Evolutionary conservation across 768 basidiomycete species (phyloP), one percentile per base, ranked within the genome.

Genomic region (Suillus tomentosus): DNA sequence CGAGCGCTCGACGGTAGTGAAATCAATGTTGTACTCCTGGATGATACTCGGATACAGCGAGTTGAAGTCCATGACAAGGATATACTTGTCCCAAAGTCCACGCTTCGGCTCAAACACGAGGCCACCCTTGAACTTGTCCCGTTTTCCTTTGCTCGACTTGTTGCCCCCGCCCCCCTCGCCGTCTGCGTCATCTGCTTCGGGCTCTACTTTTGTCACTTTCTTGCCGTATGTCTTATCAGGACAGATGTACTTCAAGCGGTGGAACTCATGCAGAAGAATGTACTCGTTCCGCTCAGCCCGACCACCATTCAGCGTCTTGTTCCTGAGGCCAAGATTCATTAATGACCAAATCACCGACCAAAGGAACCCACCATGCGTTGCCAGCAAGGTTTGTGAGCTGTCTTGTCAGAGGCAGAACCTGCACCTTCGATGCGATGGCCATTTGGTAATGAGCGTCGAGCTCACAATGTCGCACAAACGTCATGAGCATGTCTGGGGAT

Each of bases 1-100:
- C 9, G 84, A 80, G 62, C 85, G 84, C 53, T 94, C 91, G 22
- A 99, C 89, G 0, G 97, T 99, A 11, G 97, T 99, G 71, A 99
- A 99, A 78, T 99, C 97, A 69, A 99, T 99, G 74, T 99, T 99
- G 74, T 93, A 99, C 81, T 99, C 97, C 72, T 99, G 97, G 56
- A 99, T 99, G 80, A 99, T 99, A 75, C 93, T 95, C 7, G 97
- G 97, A 74, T 99, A 99, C 62, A 99, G 82, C 65, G 95, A 97
- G 78, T 99, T 99, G 88, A 99, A 99, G 76, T 99, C 97, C 97
- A 99, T 99, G 77, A 99, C 97, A 19, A 99, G 84, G 76, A 99
- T 92, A 73, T 84, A 97, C 70, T 89, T 96, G 80, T 99, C 97
- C 93, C 94, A 99, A 47, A 99, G 80, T 13, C 96, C 94, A 61